Conservation (phyloP, 257 asterid species). For the Gynochthodes officinalis region DNA sequence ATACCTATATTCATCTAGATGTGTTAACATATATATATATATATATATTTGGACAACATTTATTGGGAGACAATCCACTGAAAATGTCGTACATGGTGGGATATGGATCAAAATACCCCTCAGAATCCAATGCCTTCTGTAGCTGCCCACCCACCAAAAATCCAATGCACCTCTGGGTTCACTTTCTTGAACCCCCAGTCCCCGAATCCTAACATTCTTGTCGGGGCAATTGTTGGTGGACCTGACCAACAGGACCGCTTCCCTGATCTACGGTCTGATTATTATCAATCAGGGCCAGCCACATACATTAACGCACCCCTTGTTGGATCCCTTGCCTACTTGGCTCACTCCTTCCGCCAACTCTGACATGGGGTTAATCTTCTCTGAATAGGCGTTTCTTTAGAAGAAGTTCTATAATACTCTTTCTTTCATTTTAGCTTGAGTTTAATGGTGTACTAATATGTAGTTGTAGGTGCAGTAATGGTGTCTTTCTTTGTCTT, state of each 20-base stretch:
- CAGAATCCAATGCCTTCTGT: conserved; percentile 85
- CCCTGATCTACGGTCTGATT: conserved; percentile 82
- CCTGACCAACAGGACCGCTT: conserved; percentile 79
- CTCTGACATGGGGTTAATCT: conserved; percentile 29
- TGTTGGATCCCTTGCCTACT: conserved; percentile 77
- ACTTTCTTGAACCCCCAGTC: conserved; percentile 47
- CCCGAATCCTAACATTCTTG: conserved; percentile 72
- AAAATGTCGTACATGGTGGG: conserved; percentile 97
- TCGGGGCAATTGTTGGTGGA: conserved; percentile 90
- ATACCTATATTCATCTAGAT: too few species aligned
- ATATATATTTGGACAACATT: too few species aligned
- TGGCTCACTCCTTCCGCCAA: conserved; percentile 95
- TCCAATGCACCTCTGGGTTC: conserved; percentile 76
- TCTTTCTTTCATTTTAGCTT: too few species aligned
- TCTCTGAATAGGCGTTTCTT: not conserved
- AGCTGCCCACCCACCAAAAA: conserved; percentile 59
- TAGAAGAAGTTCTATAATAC: too few species aligned
- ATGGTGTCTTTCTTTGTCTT: too few species aligned
- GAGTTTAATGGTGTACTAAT: too few species aligned
- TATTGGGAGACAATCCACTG: conserved; percentile 84
- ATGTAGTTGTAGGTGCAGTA: not conserved
- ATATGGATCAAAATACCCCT: conserved; percentile 65
- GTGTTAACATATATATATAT: too few species aligned
- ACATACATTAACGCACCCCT: conserved; percentile 95
- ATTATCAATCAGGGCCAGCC: conserved; percentile 95